phyloP scores from a whole-genome alignment of 2,329 filamentous ascomycete species.

The Zymoseptoria ardabiliae region DNA sequence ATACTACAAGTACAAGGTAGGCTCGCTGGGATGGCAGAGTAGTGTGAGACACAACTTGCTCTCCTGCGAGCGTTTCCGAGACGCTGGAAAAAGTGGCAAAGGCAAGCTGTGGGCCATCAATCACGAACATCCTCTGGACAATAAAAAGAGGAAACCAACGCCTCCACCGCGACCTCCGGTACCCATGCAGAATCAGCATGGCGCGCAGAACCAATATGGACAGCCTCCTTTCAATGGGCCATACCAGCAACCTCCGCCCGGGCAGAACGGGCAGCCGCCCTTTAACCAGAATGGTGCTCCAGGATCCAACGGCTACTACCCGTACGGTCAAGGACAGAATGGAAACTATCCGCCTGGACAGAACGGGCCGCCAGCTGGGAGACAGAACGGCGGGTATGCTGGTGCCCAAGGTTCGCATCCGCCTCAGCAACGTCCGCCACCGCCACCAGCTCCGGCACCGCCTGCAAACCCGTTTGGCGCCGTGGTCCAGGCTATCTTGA shows the following conservation, averaged over 20 bases:
- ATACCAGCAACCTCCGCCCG: constrained; percentile 9
- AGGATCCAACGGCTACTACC: constrained; percentile 9
- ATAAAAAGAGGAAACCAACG: constrained; percentile 47
- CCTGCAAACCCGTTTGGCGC: constrained; percentile 16
- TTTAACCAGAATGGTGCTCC: constrained; percentile 7
- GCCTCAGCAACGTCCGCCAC: constrained; percentile 7
- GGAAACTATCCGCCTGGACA: background rate
- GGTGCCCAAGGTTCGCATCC: constrained; percentile 5
- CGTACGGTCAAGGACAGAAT: constrained; percentile 4
- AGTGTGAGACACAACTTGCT: constrained; percentile 60
- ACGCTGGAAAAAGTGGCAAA: constrained; percentile 54
- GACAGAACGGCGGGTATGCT: constrained; percentile 4
- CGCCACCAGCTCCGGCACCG: constrained; percentile 4
- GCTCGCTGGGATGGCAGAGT: constrained; percentile 58
- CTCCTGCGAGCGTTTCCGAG: constrained; percentile 52
- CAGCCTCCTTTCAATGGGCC: constrained; percentile 11
- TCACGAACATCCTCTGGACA: constrained; percentile 52
- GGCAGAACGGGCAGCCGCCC: constrained; percentile 7
- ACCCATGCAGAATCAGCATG: constrained; percentile 15
- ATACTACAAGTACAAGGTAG: constrained; percentile 53
- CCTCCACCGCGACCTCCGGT: constrained; percentile 25
- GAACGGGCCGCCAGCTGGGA: background rate
- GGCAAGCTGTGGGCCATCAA: constrained; percentile 58
- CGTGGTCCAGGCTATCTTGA: constrained; percentile 21
- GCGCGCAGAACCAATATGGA: constrained; percentile 11